Base-by-base conservation (phyloP, 768 basidiomycete species). In the Rhizopogon roseolus region DNA sequence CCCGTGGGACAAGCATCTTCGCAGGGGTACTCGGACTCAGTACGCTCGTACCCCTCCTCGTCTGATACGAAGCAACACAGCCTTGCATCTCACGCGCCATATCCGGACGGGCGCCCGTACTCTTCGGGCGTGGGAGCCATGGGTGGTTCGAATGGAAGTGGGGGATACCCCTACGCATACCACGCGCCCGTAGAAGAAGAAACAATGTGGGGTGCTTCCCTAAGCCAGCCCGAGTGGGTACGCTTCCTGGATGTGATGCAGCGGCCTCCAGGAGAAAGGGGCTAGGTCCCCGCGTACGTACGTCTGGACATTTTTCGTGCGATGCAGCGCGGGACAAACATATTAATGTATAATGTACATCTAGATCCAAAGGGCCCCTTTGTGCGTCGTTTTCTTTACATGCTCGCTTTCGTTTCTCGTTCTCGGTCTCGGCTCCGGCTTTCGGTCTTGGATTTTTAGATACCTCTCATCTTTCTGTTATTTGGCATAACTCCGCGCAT, bases 191-290 rank as follows among this genome's bases (percentile, higher is more conserved):
- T 80, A 42, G 85, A 85, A 54, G 84, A 86, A 57, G 71, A 76
- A 37, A 74, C 74, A 32, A 84, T 89, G 75, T 91, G 88, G 88
- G 87, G 87, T 41, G 78, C 87, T 14, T 79, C 84, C 37, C 86
- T 91, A 63, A 87, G 81, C 53, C 84, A 87, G 59, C 81, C 83
- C 39, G 89, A 90, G 68, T 90, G 89, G 85, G 75, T 72, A 39
- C 74, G 76, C 54, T 80, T 81, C 64, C 69, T 90, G 68, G 84
- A 88, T 55, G 84, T 79, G 42, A 76, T 88, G 69, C 76, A 82
- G 62, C 78, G 81, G 14, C 67, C 74, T 52, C 54, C 66, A 40
- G 59, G 60, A 19, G 67, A 66, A 50, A 64, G 69, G 59, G 45
- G 45, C 5, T 36, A 36, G 13, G 22, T 22, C 22, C 22, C 34